Evolutionary conservation across 805 yeast species (phyloP).

Genomic region (Sugiyamaella qingdaonensis): DNA sequence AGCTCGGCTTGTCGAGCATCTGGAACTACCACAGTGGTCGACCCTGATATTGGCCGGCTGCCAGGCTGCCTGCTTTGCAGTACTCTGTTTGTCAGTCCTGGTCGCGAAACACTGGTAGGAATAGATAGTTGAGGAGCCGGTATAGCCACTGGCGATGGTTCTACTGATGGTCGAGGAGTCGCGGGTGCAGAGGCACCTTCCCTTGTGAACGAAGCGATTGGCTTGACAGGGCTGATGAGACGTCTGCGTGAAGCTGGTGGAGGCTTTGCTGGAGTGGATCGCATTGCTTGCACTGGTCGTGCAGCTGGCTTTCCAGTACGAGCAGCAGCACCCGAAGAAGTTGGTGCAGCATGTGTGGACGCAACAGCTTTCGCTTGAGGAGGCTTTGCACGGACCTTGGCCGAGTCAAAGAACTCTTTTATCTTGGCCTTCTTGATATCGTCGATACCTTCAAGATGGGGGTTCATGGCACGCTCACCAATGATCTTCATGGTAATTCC

Average conservation of each 20-base stretch:
- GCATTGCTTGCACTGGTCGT: conserved; percentile 6
- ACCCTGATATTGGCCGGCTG: not conserved
- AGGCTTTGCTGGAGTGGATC: conserved; percentile 10
- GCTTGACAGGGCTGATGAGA: conserved; percentile 17
- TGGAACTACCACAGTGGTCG: conserved; percentile 3
- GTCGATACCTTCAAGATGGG: conserved; percentile 65
- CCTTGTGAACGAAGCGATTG: not conserved
- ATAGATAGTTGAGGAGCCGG: not conserved
- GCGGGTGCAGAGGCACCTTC: not conserved
- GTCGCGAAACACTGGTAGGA: conserved; percentile 6
- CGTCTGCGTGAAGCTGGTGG: conserved; percentile 15
- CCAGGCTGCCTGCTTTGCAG: conserved; percentile 6
- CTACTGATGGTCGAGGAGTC: conserved; percentile 5
- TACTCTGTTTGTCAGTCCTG: conserved; percentile 10
- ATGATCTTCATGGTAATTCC: conserved; percentile 81
- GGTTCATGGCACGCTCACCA: conserved; percentile 64
- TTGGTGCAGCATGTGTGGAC: conserved; percentile 21
- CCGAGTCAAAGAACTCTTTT: conserved; percentile 50
- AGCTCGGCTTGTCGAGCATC: conserved; percentile 25
- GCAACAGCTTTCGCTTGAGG: conserved; percentile 30
- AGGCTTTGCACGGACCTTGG: conserved; percentile 48
- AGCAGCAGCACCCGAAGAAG: conserved; percentile 18
- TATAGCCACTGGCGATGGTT: conserved; percentile 3
- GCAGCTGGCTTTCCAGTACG: conserved; percentile 11
- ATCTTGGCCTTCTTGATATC: conserved; percentile 70